Evolutionary conservation across 2,329 filamentous ascomycete species (phyloP), one percentile per base, ranked within the genome.

Genomic region (Cercospora nicotianae): DNA sequence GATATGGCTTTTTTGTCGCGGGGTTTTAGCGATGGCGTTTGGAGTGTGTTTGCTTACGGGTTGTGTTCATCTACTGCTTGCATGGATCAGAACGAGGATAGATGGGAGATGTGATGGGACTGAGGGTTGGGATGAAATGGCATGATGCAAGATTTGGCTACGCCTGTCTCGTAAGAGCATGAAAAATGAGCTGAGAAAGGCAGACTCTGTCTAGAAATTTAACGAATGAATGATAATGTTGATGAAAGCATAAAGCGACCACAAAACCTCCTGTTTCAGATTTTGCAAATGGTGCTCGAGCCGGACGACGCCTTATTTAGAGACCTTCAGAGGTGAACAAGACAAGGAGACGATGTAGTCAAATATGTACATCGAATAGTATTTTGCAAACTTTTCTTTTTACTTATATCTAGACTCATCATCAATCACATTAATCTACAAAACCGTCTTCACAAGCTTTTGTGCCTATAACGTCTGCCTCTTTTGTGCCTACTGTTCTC

Each of bases 1-100:
- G 7, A 4, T 9, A 36, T 18, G 26, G 45, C 8, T 36, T 48
- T n/a, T 9, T 13, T 9, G 13, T 42, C 3, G 13, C 57, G 39
- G 10, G 12, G 23, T 3, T 42, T 68, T 65, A 68, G 66, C 66
- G 66, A 63, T 45, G 55, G 55, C 30, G 55, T 59, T 18, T 4
- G 30, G 16, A n/a, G 16, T 48, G 3, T 48, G 45, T 12, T 26
- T 45, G n/a, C 18, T 28, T 39, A 28, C n/a, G 23, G 48, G 20
- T 45, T 62, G 16, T n/a, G 2, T 30, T 31, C 23, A 23, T 58
- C 31, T 26, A 16, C 16, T 58, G 53, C 13, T 58, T 51, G 45
- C 18, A n/a, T 42, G 36, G 2, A n/a, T 42, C 16, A 3, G 7
- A 42, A 42, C 2, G 36, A 8, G 36, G 36, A 42, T 42, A 8